A percentile compares a stretch with the other conserved stretches of the same genome.
phyloP scores from a whole-genome alignment of 768 basidiomycete species.

The Suillus subluteus region DNA sequence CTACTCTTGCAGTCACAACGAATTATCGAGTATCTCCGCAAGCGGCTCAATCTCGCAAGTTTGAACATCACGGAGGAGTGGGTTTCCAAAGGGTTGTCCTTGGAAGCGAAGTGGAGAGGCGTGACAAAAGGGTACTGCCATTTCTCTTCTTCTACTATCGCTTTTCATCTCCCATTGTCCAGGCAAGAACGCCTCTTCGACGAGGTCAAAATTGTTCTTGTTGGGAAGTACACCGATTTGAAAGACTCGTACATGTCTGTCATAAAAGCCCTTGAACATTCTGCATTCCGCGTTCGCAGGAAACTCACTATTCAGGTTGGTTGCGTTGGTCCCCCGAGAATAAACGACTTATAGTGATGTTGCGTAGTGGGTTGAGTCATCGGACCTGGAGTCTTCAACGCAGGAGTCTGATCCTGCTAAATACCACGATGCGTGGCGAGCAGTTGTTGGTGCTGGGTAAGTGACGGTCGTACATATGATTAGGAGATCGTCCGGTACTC shows the following conservation, averaged over 20 bases:
- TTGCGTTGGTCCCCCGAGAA: constrained; percentile 15
- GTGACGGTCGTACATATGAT: constrained; percentile 26
- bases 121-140: constrained; percentile 72
- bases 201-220: constrained; percentile 84
- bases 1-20: constrained; percentile 91
- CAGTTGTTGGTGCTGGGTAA: constrained; percentile 87
- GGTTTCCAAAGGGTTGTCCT: constrained; percentile 59
- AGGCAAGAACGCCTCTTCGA: constrained; percentile 97
- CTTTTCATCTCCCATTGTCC: constrained; percentile 13
- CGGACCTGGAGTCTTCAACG: constrained; percentile 81
- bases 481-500: constrained; percentile 14
- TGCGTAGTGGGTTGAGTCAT: constrained; percentile 92
- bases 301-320: constrained; percentile 81
- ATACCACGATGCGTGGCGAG: constrained; percentile 96
- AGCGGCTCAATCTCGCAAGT: constrained; percentile 73
- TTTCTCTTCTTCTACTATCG: background rate
- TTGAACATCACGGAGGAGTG: constrained; percentile 59
- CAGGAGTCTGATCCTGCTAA: constrained; percentile 80
- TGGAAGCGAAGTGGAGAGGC: constrained; percentile 81
- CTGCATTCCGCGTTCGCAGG: constrained; percentile 88
- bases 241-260: constrained; percentile 99
- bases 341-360: constrained; percentile 9
- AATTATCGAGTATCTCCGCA: constrained; percentile 82
- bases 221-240: constrained; percentile 96
- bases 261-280: constrained; percentile 94